Base-by-base conservation (phyloP, 164 flowering plant species). In the Dillenia turbinata region DNA sequence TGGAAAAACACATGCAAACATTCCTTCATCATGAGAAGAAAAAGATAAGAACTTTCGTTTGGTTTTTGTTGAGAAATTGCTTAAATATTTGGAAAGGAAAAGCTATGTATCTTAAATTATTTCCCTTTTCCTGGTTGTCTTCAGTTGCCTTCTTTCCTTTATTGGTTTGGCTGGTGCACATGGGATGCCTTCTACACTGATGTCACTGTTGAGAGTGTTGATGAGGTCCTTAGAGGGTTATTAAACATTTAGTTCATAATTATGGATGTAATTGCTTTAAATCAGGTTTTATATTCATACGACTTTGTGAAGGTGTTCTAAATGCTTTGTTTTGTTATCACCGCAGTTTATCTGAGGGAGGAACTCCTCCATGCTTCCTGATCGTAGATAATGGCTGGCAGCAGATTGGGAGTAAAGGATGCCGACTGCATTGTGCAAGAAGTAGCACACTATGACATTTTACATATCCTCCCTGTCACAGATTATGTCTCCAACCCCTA, bases 111-210 rank as follows among this genome's bases (percentile, higher is more conserved):
- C 33, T 64, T 13, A 17, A 49, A 12, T 14, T 8, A 33, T 48
- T 13, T 16, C 44, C 49, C 2, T 54, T 54, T 14, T 57, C 11
- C 3, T 69, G 64, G 22, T 52, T 53, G 12, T 71, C 26, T 78
- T 56, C 75, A 89, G 95, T 69, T 88, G 77, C 99, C 99, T 47
- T 74, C 89, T 56, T 80, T 89, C 54, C 72, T 94, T 60, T 94
- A 94, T 66, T 94, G 97, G 97, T 91, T 94, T 82, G 99, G 99
- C 46, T 91, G 99, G 99, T 94, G 99, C 71, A 94, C 99, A 7
- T 91, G 97, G 99, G 98, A 94, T 73, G 98, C 98, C 52, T 94
- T 94, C 71, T 94, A 94, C 81, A 89, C 92, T 12, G 95, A 91
- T 62, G 96, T 94, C 70, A 88, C 97, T 14, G 93, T 96, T 3